These are phyloP conservation scores for Dryas octopetala DNA, from an alignment of 306 rosid genomes.

Conservation along the genomic window DNA sequence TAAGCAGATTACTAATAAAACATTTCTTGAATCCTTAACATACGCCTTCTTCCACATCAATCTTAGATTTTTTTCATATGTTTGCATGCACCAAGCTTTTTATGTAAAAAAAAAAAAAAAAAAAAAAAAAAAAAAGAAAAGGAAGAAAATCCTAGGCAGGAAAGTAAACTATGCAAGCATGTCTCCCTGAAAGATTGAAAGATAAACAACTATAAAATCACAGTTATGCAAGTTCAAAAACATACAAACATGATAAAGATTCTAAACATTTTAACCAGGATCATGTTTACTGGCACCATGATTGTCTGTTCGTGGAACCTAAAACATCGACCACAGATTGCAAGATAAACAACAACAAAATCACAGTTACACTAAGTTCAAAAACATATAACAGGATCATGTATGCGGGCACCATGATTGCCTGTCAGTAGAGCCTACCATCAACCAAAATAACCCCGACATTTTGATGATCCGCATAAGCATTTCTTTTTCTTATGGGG, in stretches of 20 bases:
- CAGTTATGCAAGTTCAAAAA: constrained; percentile 7
- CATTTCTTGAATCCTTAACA: not conserved
- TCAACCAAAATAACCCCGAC: constrained; percentile 59
- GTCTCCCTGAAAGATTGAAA: not conserved
- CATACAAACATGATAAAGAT: constrained; percentile 26
- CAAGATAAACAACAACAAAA: constrained; percentile 7
- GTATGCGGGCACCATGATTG: constrained; percentile 26
- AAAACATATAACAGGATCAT: constrained; percentile 26
- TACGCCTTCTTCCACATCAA: not conserved
- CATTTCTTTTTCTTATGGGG: constrained; percentile 47
- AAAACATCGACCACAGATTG: not conserved
- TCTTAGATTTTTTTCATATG: not conserved
- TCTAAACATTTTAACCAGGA: constrained; percentile 19
- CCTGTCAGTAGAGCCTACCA: constrained; percentile 20
- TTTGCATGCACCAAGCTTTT: constrained; percentile 3
- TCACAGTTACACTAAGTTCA: not conserved
- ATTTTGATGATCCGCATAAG: constrained; percentile 54
- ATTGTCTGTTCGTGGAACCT: constrained; percentile 16
- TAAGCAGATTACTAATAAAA: not conserved
- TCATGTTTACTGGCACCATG: constrained; percentile 27
- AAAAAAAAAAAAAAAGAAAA: not conserved
- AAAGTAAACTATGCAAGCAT: constrained; percentile 2
- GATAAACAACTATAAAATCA: constrained; percentile 1
- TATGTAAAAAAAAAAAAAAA: not conserved
- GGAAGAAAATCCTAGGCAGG: not conserved